Evolutionary conservation across 306 rosid species (phyloP).

Genomic region (Quercus mongolica): DNA sequence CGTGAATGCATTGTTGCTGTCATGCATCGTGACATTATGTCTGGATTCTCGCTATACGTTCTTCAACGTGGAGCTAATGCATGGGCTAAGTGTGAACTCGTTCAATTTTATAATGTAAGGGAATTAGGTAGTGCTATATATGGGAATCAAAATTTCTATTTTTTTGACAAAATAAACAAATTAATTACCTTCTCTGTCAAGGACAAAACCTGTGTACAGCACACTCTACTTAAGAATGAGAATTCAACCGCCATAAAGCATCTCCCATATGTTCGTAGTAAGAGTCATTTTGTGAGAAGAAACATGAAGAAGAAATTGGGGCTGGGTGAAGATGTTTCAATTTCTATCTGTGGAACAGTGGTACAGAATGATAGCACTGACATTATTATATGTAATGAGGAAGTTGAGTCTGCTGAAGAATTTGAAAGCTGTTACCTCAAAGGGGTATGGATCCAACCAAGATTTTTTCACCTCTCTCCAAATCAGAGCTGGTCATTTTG

Average conservation of each 20-base stretch:
- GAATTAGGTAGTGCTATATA: constrained; percentile 1
- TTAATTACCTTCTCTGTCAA: not conserved
- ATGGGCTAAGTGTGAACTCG: not conserved
- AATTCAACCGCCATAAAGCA: not conserved
- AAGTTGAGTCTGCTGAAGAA: not conserved
- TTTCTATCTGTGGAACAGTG: constrained; percentile 7
- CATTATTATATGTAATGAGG: not conserved
- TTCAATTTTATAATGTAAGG: not conserved
- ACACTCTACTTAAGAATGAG: not conserved
- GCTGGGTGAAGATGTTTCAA: not conserved
- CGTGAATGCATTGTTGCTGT: constrained; percentile 7
- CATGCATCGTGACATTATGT: not conserved
- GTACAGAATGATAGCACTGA: not conserved
- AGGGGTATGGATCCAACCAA: constrained; percentile 29
- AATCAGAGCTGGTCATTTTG: constrained; percentile 13
- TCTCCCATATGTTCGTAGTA: not conserved
- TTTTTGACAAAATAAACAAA: not conserved
- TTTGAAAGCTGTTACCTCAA: not conserved
- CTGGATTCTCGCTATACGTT: not conserved
- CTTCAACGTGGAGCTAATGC: constrained; percentile 1
- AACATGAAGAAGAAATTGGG: not conserved
- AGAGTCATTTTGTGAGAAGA: not conserved
- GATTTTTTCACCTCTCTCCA: not conserved
- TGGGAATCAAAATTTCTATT: not conserved
- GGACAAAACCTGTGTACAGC: not conserved